phyloP scores from a whole-genome alignment of 2,329 filamentous ascomycete genomes.

The Clonostachys solani region DNA sequence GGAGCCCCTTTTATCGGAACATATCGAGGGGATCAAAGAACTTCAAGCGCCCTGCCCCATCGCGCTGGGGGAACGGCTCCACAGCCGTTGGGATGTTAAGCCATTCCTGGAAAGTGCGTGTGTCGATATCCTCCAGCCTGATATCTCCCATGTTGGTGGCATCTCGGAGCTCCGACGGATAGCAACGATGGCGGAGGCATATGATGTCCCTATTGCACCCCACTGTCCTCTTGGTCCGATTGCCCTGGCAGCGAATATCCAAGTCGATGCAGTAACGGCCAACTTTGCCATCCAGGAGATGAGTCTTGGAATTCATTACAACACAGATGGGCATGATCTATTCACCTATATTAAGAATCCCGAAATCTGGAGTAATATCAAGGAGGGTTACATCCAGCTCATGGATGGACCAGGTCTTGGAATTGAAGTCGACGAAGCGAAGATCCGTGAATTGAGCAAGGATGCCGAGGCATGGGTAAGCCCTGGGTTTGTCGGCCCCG shows the following conservation, averaged over 20 bases:
- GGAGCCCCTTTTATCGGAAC: constrained; percentile 68
- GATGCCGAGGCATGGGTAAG: constrained; percentile 60
- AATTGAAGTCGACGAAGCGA: constrained; percentile 68
- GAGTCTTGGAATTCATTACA: constrained; percentile 78
- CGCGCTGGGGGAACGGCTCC: constrained; percentile 67
- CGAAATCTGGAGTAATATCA: constrained; percentile 56
- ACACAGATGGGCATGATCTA: constrained; percentile 60
- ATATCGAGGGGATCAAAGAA: constrained; percentile 54
- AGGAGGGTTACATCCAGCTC: constrained; percentile 60
- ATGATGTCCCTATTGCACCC: constrained; percentile 69
- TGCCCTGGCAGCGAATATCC: constrained; percentile 66
- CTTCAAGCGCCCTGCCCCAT: constrained; percentile 57
- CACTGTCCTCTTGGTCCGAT: constrained; percentile 73
- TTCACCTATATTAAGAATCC: constrained; percentile 63
- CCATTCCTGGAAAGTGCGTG: constrained; percentile 64
- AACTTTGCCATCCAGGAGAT: constrained; percentile 77
- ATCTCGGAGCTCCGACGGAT: constrained; percentile 69
- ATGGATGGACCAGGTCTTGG: constrained; percentile 52
- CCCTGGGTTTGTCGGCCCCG: constrained; percentile 64
- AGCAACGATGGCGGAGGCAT: constrained; percentile 67
- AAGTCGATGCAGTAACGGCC: constrained; percentile 54
- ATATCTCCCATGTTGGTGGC: constrained; percentile 68
- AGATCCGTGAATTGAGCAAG: constrained; percentile 54
- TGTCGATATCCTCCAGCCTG: constrained; percentile 70
- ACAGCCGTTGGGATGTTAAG: constrained; percentile 70